Evolutionary conservation across 2,329 filamentous ascomycete genomes (phyloP).

Genomic region (Phaeosphaeria sp.): DNA sequence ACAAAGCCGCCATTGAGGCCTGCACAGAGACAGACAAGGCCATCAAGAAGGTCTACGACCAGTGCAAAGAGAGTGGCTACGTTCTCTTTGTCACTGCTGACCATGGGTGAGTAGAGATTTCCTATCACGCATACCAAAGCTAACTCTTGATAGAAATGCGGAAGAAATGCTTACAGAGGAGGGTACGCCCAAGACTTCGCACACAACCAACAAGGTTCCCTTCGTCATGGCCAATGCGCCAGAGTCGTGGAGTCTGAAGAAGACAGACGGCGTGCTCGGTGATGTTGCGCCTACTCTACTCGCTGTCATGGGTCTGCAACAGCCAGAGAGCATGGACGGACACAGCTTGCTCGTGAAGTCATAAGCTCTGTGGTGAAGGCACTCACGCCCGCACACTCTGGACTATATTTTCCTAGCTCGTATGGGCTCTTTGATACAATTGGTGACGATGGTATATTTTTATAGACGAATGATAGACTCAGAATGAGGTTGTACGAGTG

Average conservation of each 20-base stretch:
- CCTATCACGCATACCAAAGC: slow-evolving; percentile 5
- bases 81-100: slow-evolving; percentile 94
- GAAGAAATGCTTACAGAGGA: slow-evolving; percentile 99
- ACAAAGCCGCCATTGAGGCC: slow-evolving; percentile 88
- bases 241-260: slow-evolving; percentile 83
- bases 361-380: slow-evolving; percentile 35
- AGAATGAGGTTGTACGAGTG: background rate
- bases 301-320: slow-evolving; percentile 85
- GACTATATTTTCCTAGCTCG: too few species aligned
- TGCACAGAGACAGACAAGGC: slow-evolving; percentile 88
- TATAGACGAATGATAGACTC: background rate
- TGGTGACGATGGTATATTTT: background rate
- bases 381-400: background rate
- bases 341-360: slow-evolving; percentile 80
- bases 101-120: slow-evolving; percentile 69
- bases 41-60: slow-evolving; percentile 90
- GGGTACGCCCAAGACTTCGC: slow-evolving; percentile 95
- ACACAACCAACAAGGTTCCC: slow-evolving; percentile 97
- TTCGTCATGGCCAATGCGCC: slow-evolving; percentile 98
- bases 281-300: slow-evolving; percentile 97
- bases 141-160: slow-evolving; percentile 69
- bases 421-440: background rate
- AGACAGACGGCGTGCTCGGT: slow-evolving; percentile 86
- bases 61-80: slow-evolving; percentile 92
- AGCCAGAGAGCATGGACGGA: slow-evolving; percentile 93